A percentile compares a stretch with the other conserved stretches of the same genome.
Evolutionary conservation across 169 alveolate species (phyloP).

Genomic region (Theileria annulata): DNA sequence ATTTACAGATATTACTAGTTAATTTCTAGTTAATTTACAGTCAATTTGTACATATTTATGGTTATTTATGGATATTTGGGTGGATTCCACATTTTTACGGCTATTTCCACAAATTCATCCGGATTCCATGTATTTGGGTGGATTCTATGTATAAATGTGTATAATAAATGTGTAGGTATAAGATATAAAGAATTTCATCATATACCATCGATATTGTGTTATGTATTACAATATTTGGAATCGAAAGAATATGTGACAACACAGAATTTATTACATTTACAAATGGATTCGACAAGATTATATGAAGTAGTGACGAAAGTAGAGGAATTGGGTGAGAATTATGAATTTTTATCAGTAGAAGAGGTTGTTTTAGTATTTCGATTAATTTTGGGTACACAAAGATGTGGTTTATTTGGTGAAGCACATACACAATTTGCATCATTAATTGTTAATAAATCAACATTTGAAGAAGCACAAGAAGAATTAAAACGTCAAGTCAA

Average conservation of each 20-base stretch:
- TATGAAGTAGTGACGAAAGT: constrained; percentile 67
- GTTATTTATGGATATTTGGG: too few species aligned
- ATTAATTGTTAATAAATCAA: constrained; percentile 28
- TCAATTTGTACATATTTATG: too few species aligned
- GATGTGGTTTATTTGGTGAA: constrained; percentile 69
- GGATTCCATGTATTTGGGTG: too few species aligned
- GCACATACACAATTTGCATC: constrained; percentile 44
- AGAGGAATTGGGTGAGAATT: constrained; percentile 67
- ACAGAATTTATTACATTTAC: constrained; percentile 68
- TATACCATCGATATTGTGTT: constrained; percentile 72
- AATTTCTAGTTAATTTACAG: too few species aligned
- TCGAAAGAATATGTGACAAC: constrained; percentile 62
- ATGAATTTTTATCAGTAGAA: constrained; percentile 49
- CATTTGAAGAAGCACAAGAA: constrained; percentile 42
- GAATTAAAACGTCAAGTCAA: constrained; percentile 21
- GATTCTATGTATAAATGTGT: too few species aligned
- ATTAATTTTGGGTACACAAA: constrained; percentile 69
- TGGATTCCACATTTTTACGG: too few species aligned
- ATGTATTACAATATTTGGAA: constrained; percentile 43
- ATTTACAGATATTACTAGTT: too few species aligned
- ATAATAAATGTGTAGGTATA: too few species aligned
- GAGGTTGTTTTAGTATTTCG: constrained; percentile 71
- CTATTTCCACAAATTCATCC: too few species aligned
- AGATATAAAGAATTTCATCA: constrained; percentile 65
- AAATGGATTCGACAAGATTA: constrained; percentile 47